Conservation (phyloP, 2,329 filamentous ascomycete genomes). For the Epichloe scottii region DNA sequence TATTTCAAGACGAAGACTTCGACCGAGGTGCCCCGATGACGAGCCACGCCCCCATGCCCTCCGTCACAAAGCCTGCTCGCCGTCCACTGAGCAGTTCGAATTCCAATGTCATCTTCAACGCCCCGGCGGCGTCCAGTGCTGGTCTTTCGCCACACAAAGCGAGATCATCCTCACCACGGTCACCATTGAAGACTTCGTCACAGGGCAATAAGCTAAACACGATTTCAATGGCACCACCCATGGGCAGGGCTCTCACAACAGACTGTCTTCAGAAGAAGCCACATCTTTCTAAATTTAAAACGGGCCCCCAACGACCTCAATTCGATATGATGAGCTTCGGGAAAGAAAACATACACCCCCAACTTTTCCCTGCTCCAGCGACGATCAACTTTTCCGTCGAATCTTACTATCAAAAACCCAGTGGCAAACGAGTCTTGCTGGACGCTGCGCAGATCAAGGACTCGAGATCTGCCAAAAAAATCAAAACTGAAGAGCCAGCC, state of each 20-base stretch:
- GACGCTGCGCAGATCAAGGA: constrained; percentile 66
- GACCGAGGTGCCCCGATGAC: constrained; percentile 34
- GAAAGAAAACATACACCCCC: constrained; percentile 45
- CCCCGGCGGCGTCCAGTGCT: constrained; percentile 38
- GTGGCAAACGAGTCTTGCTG: constrained; percentile 50
- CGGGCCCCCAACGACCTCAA: constrained; percentile 38
- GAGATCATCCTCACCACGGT: constrained; percentile 46
- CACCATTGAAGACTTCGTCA: constrained; percentile 38
- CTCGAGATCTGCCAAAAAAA: constrained; percentile 53
- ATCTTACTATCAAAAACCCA: constrained; percentile 38
- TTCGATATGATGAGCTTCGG: constrained; percentile 30
- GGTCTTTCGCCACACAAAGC: constrained; percentile 60
- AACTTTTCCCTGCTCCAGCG: constrained; percentile 35
- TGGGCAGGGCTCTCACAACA: constrained; percentile 38
- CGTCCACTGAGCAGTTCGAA: constrained; percentile 37
- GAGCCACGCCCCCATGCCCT: constrained; percentile 45
- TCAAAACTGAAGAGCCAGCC: constrained; percentile 41
- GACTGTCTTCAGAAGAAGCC: constrained; percentile 61
- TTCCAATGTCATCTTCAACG: constrained; percentile 55
- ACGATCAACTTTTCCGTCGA: constrained; percentile 38
- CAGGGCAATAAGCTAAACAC: constrained; percentile 51
- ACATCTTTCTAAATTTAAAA: constrained; percentile 46
- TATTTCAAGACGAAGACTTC: constrained; percentile 40
- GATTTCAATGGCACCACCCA: constrained; percentile 54
- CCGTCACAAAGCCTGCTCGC: constrained; percentile 33